Evolutionary conservation across 164 flowering plant species (phyloP).

Genomic region (Aristolochia fimbriata): DNA sequence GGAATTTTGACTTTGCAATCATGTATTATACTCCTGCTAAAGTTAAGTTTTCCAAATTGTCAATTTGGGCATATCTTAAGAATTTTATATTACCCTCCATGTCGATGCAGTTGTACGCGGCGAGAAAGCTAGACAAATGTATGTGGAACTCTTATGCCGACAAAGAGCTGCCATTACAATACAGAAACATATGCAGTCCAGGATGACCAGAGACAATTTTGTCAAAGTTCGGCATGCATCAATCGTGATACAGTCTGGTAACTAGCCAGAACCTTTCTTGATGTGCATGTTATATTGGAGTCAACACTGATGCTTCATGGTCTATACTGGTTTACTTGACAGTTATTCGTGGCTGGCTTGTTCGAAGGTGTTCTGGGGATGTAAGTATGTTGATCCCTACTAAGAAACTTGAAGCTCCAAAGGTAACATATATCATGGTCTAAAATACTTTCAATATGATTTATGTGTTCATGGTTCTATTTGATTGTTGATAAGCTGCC

Average conservation of each 20-base stretch:
- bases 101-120: slow-evolving; percentile 67
- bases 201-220: slow-evolving; percentile 29
- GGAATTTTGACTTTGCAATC: slow-evolving; percentile 78
- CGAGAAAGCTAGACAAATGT: slow-evolving; percentile 60
- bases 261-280: neutral
- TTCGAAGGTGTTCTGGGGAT: slow-evolving; percentile 82
- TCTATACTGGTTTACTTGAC: slow-evolving; percentile 9
- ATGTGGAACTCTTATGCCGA: slow-evolving; percentile 31
- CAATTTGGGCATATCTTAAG: neutral
- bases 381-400: slow-evolving; percentile 29
- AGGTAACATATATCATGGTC: slow-evolving; percentile 33
- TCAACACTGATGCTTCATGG: too few species aligned
- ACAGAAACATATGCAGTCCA: slow-evolving; percentile 54
- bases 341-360: slow-evolving; percentile 95
- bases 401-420: slow-evolving; percentile 27
- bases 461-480: neutral
- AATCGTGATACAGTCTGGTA: slow-evolving; percentile 77
- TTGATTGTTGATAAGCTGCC: too few species aligned
- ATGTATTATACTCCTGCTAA: slow-evolving; percentile 33
- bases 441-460: neutral
- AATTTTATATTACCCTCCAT: neutral
- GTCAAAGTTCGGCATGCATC: slow-evolving; percentile 40
- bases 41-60: slow-evolving; percentile 1
- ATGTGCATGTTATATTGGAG: too few species aligned
- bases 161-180: slow-evolving; percentile 70